Evolutionary conservation across 352 stramenopile species (phyloP), one percentile per base, ranked within the genome.

Genomic region (Phytophthora kernoviae): DNA sequence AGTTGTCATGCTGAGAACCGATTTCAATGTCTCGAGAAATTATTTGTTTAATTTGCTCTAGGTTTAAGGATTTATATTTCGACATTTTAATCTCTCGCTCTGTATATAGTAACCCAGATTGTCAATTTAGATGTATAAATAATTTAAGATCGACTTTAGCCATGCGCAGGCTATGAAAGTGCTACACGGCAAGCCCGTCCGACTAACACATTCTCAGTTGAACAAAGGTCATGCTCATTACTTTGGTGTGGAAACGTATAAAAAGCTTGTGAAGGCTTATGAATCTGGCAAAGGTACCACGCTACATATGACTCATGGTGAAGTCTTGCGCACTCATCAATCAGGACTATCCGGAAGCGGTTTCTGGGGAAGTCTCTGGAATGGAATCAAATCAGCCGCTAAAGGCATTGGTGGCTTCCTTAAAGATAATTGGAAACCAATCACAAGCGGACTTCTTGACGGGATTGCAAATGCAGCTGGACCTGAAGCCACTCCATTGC

Each of bases 81-180:
- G 42, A 48, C 42, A 48, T 48, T 48, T 48, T 34, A 36, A 9
- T 48, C 21, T 48, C 18, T n/a, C n/a, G n/a, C n/a, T n/a, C n/a
- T n/a, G n/a, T n/a, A n/a, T n/a, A n/a, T n/a, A n/a, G n/a, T n/a
- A 48, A 15, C 15, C 6, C 42, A 32, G 22, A 48, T 36, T 36
- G n/a, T 48, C 42, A 48, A 48, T 48, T 48, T 34, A 48, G 42
- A 48, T 48, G 42, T 48, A 36, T 24, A 32, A 34, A 21, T 20
- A 48, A 34, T 48, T 48, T 48, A 21, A 17, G 42, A n/a, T n/a
- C n/a, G n/a, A n/a, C n/a, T n/a, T n/a, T n/a, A n/a, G n/a, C n/a
- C n/a, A n/a, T n/a, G n/a, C n/a, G n/a, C n/a, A n/a, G n/a, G n/a
- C n/a, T n/a, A n/a, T n/a, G n/a, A n/a, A n/a, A n/a, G n/a, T n/a